Percentiles rank a stretch among this genome's conserved stretches.
Conservation (phyloP, 352 stramenopile genomes). For the Globisporangium megalacanthum region DNA sequence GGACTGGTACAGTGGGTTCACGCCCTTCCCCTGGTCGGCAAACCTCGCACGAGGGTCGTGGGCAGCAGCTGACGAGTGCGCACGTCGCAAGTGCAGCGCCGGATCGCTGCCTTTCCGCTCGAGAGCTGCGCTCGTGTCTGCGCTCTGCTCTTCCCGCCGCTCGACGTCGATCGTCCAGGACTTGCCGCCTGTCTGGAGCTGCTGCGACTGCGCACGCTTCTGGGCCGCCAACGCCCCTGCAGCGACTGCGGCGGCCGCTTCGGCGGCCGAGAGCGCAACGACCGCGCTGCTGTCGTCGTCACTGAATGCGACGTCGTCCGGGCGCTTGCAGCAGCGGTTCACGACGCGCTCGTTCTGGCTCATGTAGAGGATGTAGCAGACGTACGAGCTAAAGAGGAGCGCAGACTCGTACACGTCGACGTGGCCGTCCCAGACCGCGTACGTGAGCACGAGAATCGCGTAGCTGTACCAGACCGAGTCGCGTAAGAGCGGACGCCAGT, state of each 20-base stretch:
- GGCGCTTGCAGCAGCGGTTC: conserved; percentile 46
- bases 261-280: conserved; percentile 12
- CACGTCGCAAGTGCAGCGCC: conserved; percentile 11
- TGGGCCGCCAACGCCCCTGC: neutral
- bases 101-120: conserved; percentile 15
- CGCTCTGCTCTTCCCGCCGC: conserved; percentile 4
- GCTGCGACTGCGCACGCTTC: neutral
- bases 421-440: conserved; percentile 50
- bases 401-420: conserved; percentile 57
- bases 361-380: conserved; percentile 74
- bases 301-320: conserved; percentile 17
- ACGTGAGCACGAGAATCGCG: conserved; percentile 46
- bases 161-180: conserved; percentile 36
- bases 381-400: conserved; percentile 62
- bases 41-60: conserved; percentile 20
- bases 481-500: conserved; percentile 73
- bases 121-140: neutral
- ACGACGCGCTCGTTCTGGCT: conserved; percentile 58
- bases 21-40: conserved; percentile 25
- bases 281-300: conserved; percentile 8
- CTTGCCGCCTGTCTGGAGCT: neutral
- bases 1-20: conserved; percentile 55
- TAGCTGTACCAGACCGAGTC: conserved; percentile 80
- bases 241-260: conserved; percentile 2
- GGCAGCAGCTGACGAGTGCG: neutral